phyloP scores from a whole-genome alignment of 2,329 filamentous ascomycete species.

The Aspergillus pseudonomiae region DNA sequence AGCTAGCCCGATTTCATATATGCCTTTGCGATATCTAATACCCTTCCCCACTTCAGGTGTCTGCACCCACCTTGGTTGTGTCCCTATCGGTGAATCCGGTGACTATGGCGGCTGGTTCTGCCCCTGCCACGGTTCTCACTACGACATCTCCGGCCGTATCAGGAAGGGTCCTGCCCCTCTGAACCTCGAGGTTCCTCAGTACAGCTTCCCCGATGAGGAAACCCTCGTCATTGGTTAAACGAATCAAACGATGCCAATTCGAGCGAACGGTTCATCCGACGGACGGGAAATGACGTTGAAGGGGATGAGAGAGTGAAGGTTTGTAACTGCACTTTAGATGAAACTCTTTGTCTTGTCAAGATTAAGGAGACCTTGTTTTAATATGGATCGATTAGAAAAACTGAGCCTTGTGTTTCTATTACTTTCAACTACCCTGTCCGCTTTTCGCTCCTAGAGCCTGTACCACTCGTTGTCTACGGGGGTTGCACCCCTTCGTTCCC shows the following conservation, averaged over 20 bases:
- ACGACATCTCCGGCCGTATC: conserved; percentile 98
- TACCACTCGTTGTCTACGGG: conserved; percentile 19
- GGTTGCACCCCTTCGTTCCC: conserved; percentile 11
- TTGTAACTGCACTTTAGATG: conserved; percentile 34
- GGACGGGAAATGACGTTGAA: conserved; percentile 10
- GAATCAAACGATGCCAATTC: conserved; percentile 5
- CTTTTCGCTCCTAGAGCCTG: conserved; percentile 21
- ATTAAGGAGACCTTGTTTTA: conserved; percentile 43
- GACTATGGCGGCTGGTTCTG: conserved; percentile 99
- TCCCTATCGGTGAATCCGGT: conserved; percentile 97
- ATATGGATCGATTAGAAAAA: conserved; percentile 40
- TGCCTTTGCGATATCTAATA: conserved; percentile 6
- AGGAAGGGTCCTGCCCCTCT: conserved; percentile 95
- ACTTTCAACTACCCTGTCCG: conserved; percentile 8
- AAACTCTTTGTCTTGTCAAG: conserved; percentile 39
- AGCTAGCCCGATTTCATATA: neutral
- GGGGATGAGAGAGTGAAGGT: conserved; percentile 21
- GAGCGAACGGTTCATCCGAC: conserved; percentile 1
- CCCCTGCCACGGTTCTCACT: conserved; percentile 99
- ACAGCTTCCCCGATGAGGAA: conserved; percentile 90
- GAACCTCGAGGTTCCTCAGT: conserved; percentile 91
- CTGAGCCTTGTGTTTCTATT: conserved; percentile 32
- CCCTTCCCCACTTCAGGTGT: conserved; percentile 64
- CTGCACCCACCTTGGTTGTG: conserved; percentile 98
- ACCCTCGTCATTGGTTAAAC: conserved; percentile 90